Evolutionary conservation across 306 rosid genomes (phyloP).

Genomic region (Begonia masoniana): DNA sequence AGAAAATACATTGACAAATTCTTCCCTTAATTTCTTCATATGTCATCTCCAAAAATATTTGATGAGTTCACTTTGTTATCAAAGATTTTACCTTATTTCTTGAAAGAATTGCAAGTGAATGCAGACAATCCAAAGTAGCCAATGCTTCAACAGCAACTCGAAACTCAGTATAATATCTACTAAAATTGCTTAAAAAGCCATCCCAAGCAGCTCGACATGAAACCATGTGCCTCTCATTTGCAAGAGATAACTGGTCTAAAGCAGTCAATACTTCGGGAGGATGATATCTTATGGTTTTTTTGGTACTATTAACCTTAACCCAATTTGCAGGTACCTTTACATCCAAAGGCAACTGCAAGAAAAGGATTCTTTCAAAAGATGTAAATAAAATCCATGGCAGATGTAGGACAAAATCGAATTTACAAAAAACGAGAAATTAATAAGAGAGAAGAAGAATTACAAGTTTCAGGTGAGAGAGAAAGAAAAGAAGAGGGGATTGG

Average conservation of each 20-base stretch:
- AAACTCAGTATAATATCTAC: constrained; percentile 61
- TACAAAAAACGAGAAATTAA: too few species aligned
- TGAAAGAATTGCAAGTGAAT: constrained; percentile 83
- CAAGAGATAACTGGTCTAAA: constrained; percentile 53
- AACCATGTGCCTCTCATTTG: constrained; percentile 60
- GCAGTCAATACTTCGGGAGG: constrained; percentile 83
- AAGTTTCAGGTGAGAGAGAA: too few species aligned
- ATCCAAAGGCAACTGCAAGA: constrained; percentile 50
- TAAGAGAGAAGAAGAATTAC: too few species aligned
- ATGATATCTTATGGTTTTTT: constrained; percentile 80
- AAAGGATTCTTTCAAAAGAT: not conserved
- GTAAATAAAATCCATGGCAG: constrained; percentile 2
- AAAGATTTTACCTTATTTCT: constrained; percentile 54
- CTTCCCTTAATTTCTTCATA: too few species aligned
- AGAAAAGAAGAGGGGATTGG: too few species aligned
- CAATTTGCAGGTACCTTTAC: constrained; percentile 76
- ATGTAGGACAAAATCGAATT: too few species aligned
- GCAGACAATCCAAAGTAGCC: constrained; percentile 83
- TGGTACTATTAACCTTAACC: constrained; percentile 78
- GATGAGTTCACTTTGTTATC: too few species aligned
- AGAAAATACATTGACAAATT: too few species aligned
- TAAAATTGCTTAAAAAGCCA: constrained; percentile 55
- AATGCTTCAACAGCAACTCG: constrained; percentile 83
- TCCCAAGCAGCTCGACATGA: constrained; percentile 77
- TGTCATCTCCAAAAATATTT: too few species aligned